Evolutionary conservation across 306 rosid genomes (phyloP).

Genomic region (cucumber (Cucumis sativus)): Cucumber_9930_V3 NC_026656.2:22099001-22099500

Average conservation of each 20-base stretch:
- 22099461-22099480: neutral
- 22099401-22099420: neutral
- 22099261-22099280: neutral
- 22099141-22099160: neutral
- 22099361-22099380: neutral
- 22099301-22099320: neutral
- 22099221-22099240: neutral
- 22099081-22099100: neutral
- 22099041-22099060: neutral
- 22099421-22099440: conserved; percentile 5
- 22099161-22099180: neutral
- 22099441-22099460: neutral
- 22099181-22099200: neutral
- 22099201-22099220: neutral
- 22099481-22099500: neutral
- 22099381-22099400: neutral
- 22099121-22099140: neutral
- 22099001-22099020: neutral
- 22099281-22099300: neutral
- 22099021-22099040: neutral
- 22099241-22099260: neutral
- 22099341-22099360: neutral
- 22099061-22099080: neutral
- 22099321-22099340: neutral
- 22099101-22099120: neutral